A percentile compares a stretch with the other conserved stretches of the same genome.
Evolutionary conservation across 306 rosid genomes (phyloP).

Genomic region (Quercus glauca): DNA sequence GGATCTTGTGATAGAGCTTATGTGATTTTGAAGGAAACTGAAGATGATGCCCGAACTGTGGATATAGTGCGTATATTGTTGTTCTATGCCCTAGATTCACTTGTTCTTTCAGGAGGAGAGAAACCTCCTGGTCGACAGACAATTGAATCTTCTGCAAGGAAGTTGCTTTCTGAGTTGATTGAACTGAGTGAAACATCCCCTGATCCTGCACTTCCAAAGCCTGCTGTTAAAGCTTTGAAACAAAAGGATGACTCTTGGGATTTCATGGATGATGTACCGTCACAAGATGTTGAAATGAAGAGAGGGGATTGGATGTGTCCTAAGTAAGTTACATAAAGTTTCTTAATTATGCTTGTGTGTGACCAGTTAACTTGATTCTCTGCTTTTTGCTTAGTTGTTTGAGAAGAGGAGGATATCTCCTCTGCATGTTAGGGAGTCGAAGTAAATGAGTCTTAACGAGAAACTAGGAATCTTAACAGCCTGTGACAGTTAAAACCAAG

Average conservation of each 20-base stretch:
- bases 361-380: slow-evolving; percentile 1
- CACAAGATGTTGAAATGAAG: slow-evolving; percentile 60
- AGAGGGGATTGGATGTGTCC: slow-evolving; percentile 87
- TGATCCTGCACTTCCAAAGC: slow-evolving; percentile 43
- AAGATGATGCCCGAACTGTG: slow-evolving; percentile 79
- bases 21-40: slow-evolving; percentile 56
- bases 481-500: neutral
- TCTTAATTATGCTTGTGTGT: slow-evolving; percentile 8
- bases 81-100: slow-evolving; percentile 72
- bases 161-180: slow-evolving; percentile 67
- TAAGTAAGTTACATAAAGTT: slow-evolving; percentile 54
- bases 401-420: neutral
- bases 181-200: slow-evolving; percentile 60
- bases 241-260: slow-evolving; percentile 26
- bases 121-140: slow-evolving; percentile 67
- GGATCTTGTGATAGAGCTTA: slow-evolving; percentile 96
- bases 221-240: slow-evolving; percentile 22
- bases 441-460: neutral
- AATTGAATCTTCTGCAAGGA: slow-evolving; percentile 70
- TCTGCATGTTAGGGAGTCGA: neutral
- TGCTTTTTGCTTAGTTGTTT: slow-evolving; percentile 4
- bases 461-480: neutral
- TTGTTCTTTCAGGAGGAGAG: slow-evolving; percentile 61
- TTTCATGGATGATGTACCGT: slow-evolving; percentile 16
- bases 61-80: slow-evolving; percentile 81